Percentiles rank a stretch among this genome's conserved stretches.
phyloP scores from a whole-genome alignment of 371 early-diverging fungal genomes.

The Mucor lusitanicus region DNA sequence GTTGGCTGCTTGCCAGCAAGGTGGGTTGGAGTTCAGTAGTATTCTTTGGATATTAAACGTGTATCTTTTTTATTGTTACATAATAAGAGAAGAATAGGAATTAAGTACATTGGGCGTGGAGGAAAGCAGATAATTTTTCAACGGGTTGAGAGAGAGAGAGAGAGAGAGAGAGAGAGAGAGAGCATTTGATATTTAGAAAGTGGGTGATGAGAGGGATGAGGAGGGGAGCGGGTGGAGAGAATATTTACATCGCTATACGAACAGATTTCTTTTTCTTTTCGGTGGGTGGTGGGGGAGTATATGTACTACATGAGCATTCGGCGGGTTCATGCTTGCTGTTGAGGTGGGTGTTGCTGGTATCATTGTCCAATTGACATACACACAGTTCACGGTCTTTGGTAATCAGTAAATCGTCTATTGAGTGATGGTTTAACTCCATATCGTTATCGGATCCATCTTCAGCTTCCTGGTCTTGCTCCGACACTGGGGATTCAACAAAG shows the following conservation, averaged over 20 bases:
- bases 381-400: conserved; percentile 14
- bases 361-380: conserved; percentile 18
- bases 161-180: neutral
- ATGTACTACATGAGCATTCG: conserved; percentile 23
- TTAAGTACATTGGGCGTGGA: neutral
- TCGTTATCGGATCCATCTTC: conserved; percentile 23
- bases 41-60: neutral
- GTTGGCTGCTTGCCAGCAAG: too few species aligned
- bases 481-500: conserved; percentile 9
- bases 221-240: too few species aligned
- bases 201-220: neutral
- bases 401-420: conserved; percentile 8
- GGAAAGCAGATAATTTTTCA: neutral
- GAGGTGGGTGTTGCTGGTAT: neutral
- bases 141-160: neutral
- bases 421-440: conserved; percentile 1
- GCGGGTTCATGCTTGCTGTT: conserved; percentile 1
- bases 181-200: neutral
- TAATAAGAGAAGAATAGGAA: neutral
- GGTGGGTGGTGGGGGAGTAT: conserved; percentile 8
- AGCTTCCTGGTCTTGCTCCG: conserved; percentile 20
- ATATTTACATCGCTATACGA: conserved; percentile 30
- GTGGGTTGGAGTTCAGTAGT: neutral
- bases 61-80: neutral
- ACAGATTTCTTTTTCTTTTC: conserved; percentile 30